These are phyloP conservation scores for Hordeum marinum DNA, from an alignment of 176 grass and related monocot species.

Conservation along the genomic window DNA sequence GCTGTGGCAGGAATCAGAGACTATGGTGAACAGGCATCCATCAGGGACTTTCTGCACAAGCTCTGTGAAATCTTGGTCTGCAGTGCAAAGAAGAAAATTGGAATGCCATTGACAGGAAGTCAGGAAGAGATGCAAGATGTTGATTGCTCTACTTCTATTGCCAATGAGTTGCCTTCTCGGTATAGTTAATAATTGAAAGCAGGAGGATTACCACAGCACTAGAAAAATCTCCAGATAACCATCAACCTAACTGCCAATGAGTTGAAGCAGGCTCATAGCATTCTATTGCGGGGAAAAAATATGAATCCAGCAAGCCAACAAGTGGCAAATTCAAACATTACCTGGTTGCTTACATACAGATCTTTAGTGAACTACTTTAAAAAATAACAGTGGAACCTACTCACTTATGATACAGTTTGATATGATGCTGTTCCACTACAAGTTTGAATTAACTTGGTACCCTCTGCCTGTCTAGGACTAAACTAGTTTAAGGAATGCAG, in stretches of 20 bases:
- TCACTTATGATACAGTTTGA: neutral
- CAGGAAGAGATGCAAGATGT: neutral
- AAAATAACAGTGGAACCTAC: neutral
- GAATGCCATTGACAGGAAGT: neutral
- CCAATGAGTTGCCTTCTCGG: neutral
- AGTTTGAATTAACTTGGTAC: neutral
- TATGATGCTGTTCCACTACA: neutral
- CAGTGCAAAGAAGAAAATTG: neutral
- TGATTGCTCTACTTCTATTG: neutral
- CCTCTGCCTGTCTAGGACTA: neutral
- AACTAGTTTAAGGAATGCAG: neutral
- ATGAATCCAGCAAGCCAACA: neutral
- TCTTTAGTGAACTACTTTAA: neutral
- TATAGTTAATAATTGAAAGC: neutral
- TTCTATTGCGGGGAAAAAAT: neutral
- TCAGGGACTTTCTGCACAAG: conserved; percentile 58
- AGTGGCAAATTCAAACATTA: neutral
- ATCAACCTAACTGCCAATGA: neutral
- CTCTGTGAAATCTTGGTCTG: conserved; percentile 88
- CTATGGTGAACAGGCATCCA: conserved; percentile 70
- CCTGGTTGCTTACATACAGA: neutral
- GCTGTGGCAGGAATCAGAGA: conserved; percentile 88
- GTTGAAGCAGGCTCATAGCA: neutral
- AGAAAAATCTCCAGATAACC: neutral
- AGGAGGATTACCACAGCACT: neutral